Percentiles rank a stretch among this genome's conserved stretches.
Conservation (phyloP, 2,329 filamentous ascomycete genomes). For the Alternaria arbusti region DNA sequence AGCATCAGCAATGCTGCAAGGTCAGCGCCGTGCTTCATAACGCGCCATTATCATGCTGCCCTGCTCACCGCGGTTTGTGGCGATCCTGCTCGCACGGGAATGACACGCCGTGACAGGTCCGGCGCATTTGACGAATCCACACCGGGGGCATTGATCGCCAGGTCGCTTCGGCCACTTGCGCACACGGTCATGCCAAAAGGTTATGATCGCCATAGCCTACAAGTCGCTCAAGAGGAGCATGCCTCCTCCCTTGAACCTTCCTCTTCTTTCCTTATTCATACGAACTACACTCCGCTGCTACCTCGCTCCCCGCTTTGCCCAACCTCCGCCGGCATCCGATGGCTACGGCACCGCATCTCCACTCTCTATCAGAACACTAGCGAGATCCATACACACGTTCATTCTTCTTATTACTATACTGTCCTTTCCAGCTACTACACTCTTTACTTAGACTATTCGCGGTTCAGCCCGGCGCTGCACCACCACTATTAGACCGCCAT, state of each 20-base stretch:
- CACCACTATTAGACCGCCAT: conserved; percentile 21
- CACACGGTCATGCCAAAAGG: conserved; percentile 25
- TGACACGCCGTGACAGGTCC: conserved; percentile 12
- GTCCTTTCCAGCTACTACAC: background rate
- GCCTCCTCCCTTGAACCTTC: conserved; percentile 8
- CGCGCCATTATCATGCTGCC: background rate
- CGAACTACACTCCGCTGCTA: background rate
- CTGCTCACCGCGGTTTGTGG: background rate
- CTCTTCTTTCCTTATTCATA: conserved; percentile 11
- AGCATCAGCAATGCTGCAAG: background rate
- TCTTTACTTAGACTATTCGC: conserved; percentile 8
- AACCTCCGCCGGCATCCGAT: conserved; percentile 17
- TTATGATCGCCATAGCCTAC: conserved; percentile 24
- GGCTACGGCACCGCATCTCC: conserved; percentile 15
- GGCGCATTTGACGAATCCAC: conserved; percentile 12
- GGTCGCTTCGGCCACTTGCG: conserved; percentile 21
- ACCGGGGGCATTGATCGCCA: conserved; percentile 32
- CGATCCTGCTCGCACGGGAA: conserved; percentile 6
- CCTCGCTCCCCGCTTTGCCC: conserved; percentile 7
- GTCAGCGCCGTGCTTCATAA: background rate
- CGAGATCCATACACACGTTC: conserved; percentile 5
- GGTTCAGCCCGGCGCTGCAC: conserved; percentile 29
- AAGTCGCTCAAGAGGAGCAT: conserved; percentile 10
- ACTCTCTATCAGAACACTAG: conserved; percentile 14
- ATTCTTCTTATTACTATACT: conserved; percentile 1